A percentile compares a stretch with the other conserved stretches of the same genome.
phyloP scores from a whole-genome alignment of 129 eudicot species.

The Pulicaria dysenterica region DNA sequence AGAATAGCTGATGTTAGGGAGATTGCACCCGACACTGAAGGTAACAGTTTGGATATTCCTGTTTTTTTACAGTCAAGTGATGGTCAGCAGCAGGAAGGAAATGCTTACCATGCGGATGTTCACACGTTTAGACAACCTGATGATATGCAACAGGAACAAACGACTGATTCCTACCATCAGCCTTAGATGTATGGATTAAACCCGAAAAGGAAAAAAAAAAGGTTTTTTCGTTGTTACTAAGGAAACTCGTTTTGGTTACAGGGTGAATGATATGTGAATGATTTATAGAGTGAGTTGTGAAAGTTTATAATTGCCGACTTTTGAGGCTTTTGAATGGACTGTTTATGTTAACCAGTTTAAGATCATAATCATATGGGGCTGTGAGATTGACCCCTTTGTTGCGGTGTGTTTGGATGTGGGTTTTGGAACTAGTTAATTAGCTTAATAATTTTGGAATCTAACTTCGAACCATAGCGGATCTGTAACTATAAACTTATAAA shows the following conservation, averaged over 20 bases:
- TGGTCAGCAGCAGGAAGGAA: slow-evolving; percentile 38
- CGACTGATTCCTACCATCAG: slow-evolving; percentile 50
- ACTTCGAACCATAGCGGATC: no score
- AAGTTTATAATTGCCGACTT: slow-evolving; percentile 27
- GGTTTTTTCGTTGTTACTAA: background rate
- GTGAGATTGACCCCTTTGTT: background rate
- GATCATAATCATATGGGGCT: background rate
- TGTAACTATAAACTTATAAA: no score
- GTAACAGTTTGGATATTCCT: slow-evolving; percentile 72
- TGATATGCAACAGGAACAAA: slow-evolving; percentile 54
- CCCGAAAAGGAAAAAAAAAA: background rate
- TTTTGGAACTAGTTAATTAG: background rate
- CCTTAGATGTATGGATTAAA: slow-evolving; percentile 37
- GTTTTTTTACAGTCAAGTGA: slow-evolving; percentile 60
- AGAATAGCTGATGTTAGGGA: slow-evolving; percentile 87
- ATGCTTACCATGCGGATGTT: slow-evolving; percentile 45
- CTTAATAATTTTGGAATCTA: background rate
- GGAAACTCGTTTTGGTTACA: slow-evolving; percentile 20
- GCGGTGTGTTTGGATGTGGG: background rate
- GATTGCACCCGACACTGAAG: slow-evolving; percentile 59
- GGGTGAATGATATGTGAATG: slow-evolving; percentile 24
- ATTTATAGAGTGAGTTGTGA: slow-evolving; percentile 36
- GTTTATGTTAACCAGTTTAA: background rate
- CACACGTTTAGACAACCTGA: slow-evolving; percentile 54
- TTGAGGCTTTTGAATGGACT: slow-evolving; percentile 26